A percentile compares a stretch with the other conserved stretches of the same genome.
Evolutionary conservation across 495 filamentous ascomycete genomes (phyloP).

Genomic region (Rostrohypoxylon terebratum): DNA sequence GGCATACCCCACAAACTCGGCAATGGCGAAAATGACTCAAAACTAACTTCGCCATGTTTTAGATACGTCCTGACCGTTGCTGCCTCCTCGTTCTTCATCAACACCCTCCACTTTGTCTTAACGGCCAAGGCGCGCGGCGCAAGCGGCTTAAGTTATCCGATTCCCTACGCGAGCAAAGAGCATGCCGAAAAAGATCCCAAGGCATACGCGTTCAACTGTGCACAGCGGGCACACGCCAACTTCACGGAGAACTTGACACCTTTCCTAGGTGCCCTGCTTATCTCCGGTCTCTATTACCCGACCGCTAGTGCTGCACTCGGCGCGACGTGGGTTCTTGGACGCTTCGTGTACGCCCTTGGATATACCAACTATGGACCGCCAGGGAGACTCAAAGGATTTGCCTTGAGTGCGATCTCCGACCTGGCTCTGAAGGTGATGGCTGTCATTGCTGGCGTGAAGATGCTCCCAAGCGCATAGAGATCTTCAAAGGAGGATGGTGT

Average conservation of each 20-base stretch:
- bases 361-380: conserved; percentile 62
- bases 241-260: conserved; percentile 74
- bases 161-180: conserved; percentile 70
- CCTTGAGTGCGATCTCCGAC: conserved; percentile 38
- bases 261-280: conserved; percentile 67
- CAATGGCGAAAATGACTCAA: background rate
- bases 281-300: conserved; percentile 69
- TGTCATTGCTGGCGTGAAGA: conserved; percentile 46
- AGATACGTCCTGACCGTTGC: conserved; percentile 71
- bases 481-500: background rate
- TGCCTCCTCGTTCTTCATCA: conserved; percentile 69
- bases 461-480: conserved; percentile 45
- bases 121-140: conserved; percentile 61
- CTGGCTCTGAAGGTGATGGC: conserved; percentile 51
- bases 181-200: conserved; percentile 67
- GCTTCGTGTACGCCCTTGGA: conserved; percentile 69
- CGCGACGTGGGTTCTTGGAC: conserved; percentile 65
- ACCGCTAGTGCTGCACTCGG: conserved; percentile 63
- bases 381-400: conserved; percentile 49
- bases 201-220: conserved; percentile 64
- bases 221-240: conserved; percentile 79
- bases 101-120: conserved; percentile 62
- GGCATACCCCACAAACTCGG: conserved; percentile 3
- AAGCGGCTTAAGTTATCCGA: conserved; percentile 71
- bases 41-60: conserved; percentile 27